These are phyloP conservation scores for Lipomyces sp. DNA, from an alignment of 805 yeast genomes.

Conservation along the genomic window DNA sequence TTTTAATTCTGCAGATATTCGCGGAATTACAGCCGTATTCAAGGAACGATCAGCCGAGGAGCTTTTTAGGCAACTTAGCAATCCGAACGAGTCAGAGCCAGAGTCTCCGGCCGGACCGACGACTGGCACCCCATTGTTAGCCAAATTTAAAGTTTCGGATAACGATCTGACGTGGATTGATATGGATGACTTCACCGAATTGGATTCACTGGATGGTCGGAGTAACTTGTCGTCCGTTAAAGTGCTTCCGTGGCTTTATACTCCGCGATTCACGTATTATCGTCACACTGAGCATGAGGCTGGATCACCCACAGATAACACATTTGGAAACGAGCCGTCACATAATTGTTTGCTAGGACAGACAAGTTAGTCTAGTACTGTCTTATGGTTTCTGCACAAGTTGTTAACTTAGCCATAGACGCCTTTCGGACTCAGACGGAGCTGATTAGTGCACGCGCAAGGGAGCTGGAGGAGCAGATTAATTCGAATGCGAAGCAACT, in stretches of 20 bases:
- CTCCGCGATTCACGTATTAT: slow-evolving; percentile 72
- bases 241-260: slow-evolving; percentile 64
- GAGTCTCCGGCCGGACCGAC: slow-evolving; percentile 32
- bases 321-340: slow-evolving; percentile 59
- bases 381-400: not conserved
- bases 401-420: slow-evolving; percentile 38
- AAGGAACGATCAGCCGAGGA: slow-evolving; percentile 58
- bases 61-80: slow-evolving; percentile 37
- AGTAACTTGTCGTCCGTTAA: slow-evolving; percentile 48
- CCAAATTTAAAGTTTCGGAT: slow-evolving; percentile 43
- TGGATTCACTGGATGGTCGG: slow-evolving; percentile 48
- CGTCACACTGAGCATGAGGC: slow-evolving; percentile 58
- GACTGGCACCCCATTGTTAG: slow-evolving; percentile 39
- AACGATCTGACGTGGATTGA: slow-evolving; percentile 66
- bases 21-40: slow-evolving; percentile 68
- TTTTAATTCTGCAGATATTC: slow-evolving; percentile 67
- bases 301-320: slow-evolving; percentile 41
- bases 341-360: slow-evolving; percentile 62
- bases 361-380: slow-evolving; percentile 16
- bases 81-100: slow-evolving; percentile 36
- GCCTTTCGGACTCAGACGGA: slow-evolving; percentile 61
- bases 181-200: slow-evolving; percentile 72
- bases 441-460: slow-evolving; percentile 51
- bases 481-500: slow-evolving; percentile 28
- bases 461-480: slow-evolving; percentile 51